Percentiles rank a stretch among this genome's conserved stretches.
These are phyloP conservation scores for Basipetospora chlamydospora DNA, from an alignment of 2,329 filamentous ascomycete genomes.

Conservation along the genomic window DNA sequence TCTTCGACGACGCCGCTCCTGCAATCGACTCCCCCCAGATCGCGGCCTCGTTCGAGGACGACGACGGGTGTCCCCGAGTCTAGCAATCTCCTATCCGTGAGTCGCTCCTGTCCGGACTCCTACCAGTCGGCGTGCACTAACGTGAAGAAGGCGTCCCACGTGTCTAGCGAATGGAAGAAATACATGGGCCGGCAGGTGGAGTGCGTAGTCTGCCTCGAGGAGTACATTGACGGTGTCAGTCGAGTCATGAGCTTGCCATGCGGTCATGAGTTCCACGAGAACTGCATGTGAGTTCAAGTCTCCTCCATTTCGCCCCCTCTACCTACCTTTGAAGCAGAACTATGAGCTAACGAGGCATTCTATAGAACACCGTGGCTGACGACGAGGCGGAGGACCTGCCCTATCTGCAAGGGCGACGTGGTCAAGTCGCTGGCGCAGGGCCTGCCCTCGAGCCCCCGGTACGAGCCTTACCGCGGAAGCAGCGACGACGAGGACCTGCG, in stretches of 20 bases:
- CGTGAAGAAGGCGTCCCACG: conserved; percentile 29
- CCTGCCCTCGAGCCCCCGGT: conserved; percentile 33
- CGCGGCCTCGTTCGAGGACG: conserved; percentile 50
- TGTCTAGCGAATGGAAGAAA: conserved; percentile 43
- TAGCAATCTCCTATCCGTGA: conserved; percentile 16
- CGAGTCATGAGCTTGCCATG: conserved; percentile 94
- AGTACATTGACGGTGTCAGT: conserved; percentile 89
- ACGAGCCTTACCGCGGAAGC: conserved; percentile 41
- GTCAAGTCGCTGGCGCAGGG: conserved; percentile 52
- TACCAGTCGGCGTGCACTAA: conserved; percentile 14
- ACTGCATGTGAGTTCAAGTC: conserved; percentile 75
- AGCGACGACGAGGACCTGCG: conserved; percentile 23
- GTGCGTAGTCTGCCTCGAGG: conserved; percentile 92
- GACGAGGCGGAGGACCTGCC: conserved; percentile 87
- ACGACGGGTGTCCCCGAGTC: conserved; percentile 45
- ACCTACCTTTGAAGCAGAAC: background rate
- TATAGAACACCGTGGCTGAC: conserved; percentile 88
- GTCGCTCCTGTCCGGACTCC: conserved; percentile 18
- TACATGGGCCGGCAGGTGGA: conserved; percentile 61
- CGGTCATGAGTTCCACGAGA: conserved; percentile 92
- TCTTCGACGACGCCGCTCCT: conserved; percentile 72
- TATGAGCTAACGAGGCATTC: too few species aligned
- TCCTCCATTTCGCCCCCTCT: conserved; percentile 1
- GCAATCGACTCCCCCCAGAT: conserved; percentile 34
- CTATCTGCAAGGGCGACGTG: conserved; percentile 96